These are phyloP conservation scores for Nakazawaea wickerhamii DNA, from an alignment of 805 yeast genomes.

Conservation along the genomic window DNA sequence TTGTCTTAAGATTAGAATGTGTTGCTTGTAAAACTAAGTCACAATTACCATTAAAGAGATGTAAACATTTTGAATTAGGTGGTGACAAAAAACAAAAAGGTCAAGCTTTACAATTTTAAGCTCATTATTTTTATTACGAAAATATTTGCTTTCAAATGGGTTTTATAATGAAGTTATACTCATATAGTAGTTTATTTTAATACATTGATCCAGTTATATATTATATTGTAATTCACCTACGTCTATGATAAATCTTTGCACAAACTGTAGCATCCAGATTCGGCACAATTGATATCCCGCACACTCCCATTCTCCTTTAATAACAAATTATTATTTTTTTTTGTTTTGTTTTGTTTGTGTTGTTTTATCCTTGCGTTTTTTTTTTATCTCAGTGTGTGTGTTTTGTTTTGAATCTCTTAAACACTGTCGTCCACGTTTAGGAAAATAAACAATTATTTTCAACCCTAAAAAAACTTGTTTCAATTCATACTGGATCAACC, in stretches of 20 bases:
- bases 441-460: too few species aligned
- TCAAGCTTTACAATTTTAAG: constrained; percentile 98
- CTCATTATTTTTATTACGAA: constrained; percentile 12
- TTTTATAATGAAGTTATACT: constrained; percentile 8
- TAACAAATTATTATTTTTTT: too few species aligned
- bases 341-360: too few species aligned
- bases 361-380: too few species aligned
- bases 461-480: too few species aligned
- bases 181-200: constrained; percentile 6
- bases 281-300: too few species aligned
- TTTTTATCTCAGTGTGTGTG: too few species aligned
- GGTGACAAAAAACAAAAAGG: constrained; percentile 99
- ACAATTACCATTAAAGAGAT: constrained; percentile 97
- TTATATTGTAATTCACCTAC: not conserved
- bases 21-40: constrained; percentile 97
- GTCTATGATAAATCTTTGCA: constrained; percentile 4
- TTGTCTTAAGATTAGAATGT: constrained; percentile 99
- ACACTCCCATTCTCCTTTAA: too few species aligned
- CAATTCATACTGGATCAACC: too few species aligned
- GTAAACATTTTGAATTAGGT: constrained; percentile 99
- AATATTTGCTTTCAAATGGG: constrained; percentile 9
- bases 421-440: too few species aligned
- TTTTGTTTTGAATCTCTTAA: too few species aligned
- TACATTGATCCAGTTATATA: not conserved
- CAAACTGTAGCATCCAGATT: too few species aligned